Conservation (phyloP, 1,284 basidiomycete genomes). For the Sphaerobolus stellatus region DNA sequence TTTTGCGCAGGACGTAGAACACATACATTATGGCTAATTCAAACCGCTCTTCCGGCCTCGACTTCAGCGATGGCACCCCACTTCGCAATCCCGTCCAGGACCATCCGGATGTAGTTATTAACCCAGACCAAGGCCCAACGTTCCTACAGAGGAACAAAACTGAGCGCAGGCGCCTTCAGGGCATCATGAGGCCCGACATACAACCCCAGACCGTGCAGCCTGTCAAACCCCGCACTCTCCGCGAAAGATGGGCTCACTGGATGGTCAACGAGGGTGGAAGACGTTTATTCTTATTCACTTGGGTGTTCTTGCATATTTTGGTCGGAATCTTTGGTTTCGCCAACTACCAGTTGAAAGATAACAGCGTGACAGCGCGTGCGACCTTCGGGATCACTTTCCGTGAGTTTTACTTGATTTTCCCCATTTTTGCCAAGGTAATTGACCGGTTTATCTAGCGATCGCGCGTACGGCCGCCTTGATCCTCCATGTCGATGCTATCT, state of each 20-base stretch:
- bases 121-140: constrained; percentile 35
- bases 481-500: constrained; percentile 83
- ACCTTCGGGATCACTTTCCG: constrained; percentile 75
- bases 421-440: background rate
- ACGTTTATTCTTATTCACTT: constrained; percentile 72
- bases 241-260: constrained; percentile 65
- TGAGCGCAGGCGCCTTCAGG: constrained; percentile 75
- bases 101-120: constrained; percentile 48
- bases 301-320: constrained; percentile 73
- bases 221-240: constrained; percentile 38
- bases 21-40: constrained; percentile 28
- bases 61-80: constrained; percentile 66
- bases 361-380: constrained; percentile 59
- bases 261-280: constrained; percentile 88
- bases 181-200: constrained; percentile 58
- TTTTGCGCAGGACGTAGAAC: constrained; percentile 7
- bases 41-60: constrained; percentile 62
- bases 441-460: constrained; percentile 50
- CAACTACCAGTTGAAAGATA: constrained; percentile 78
- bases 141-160: constrained; percentile 75
- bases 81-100: constrained; percentile 37
- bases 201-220: constrained; percentile 31
- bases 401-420: constrained; percentile 39
- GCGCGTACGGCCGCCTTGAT: constrained; percentile 83
- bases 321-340: constrained; percentile 74